These are phyloP conservation scores for Ramularia collo-cygni DNA, from an alignment of 2,329 filamentous ascomycete genomes.

Conservation along the genomic window DNA sequence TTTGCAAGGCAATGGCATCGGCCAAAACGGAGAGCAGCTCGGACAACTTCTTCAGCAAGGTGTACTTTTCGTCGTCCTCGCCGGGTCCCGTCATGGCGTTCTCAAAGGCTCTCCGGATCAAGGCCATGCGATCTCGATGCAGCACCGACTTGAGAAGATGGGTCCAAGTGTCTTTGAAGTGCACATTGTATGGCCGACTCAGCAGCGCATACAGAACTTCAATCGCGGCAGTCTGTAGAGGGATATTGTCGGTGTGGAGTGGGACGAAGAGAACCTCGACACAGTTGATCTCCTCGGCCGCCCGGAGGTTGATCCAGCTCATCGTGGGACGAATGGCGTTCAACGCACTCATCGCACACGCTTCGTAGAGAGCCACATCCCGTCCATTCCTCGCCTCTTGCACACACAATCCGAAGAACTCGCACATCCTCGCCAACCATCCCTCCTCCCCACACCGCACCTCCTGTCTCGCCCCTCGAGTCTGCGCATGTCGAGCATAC, in stretches of 20 bases:
- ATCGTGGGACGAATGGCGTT: conserved; percentile 71
- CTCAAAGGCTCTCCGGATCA: conserved; percentile 28
- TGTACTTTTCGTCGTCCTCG: conserved; percentile 86
- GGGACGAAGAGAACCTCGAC: conserved; percentile 65
- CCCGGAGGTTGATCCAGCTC: conserved; percentile 81
- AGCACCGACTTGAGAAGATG: conserved; percentile 24
- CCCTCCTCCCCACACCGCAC: conserved; percentile 76
- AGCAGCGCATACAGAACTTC: conserved; percentile 33
- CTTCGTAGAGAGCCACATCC: conserved; percentile 37
- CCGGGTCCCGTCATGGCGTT: conserved; percentile 40
- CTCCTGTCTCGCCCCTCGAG: conserved; percentile 60
- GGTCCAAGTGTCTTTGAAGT: conserved; percentile 53
- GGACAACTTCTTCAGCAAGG: conserved; percentile 85
- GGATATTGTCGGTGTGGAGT: conserved; percentile 62
- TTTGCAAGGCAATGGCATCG: conserved; percentile 74
- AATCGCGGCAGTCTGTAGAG: conserved; percentile 62
- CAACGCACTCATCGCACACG: conserved; percentile 67
- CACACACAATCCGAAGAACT: conserved; percentile 67
- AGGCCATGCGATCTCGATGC: conserved; percentile 23
- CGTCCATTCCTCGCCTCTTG: conserved; percentile 30
- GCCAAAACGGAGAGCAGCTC: conserved; percentile 86
- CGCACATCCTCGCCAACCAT: conserved; percentile 73
- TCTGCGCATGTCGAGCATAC: conserved; percentile 56
- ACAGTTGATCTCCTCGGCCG: conserved; percentile 64
- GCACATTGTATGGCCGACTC: conserved; percentile 49